Evolutionary conservation across 352 stramenopile species (phyloP), one percentile per base, ranked within the genome.

Genomic region (Plasmopara halstedii): DNA sequence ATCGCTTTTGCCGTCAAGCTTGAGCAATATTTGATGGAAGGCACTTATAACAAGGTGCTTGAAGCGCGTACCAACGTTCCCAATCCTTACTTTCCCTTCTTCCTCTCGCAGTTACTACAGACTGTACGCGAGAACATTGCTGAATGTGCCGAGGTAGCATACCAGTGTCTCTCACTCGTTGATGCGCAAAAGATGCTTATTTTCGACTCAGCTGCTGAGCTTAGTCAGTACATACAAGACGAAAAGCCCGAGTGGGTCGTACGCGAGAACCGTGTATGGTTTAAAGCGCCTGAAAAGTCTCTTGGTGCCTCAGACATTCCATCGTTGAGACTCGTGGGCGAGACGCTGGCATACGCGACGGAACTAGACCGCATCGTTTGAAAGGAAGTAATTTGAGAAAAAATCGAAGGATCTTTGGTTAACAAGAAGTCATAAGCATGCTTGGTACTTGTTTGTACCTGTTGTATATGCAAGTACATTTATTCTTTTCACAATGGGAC

Each of bases 51-150:
- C 65, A 95, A 96, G 69, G 83, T 88, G 45, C 75, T 97, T 14
- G 76, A 93, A 50, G 73, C 87, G 10, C 83, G 70, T 29, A 62
- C 77, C n/a, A 76, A 88, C 53, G 79, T 97, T 49, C 94, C 94
- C 6, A 83, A 95, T 58, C 82, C 83, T 42, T 86, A 85, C 46
- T 98, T 97, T 72, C 76, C 78, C 60, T 97, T 97, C 60, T 98
- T 98, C 66, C 78, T 98, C 32, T 76, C 88, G 20, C 86, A 95
- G 53, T 58, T 98, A 22, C 62, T 97, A 19, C 83, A 95, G 60
- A 98, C 94, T 7, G 94, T 98, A 33, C 78, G 94, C 11, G 92
- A 97, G 58, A 94, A 93, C 50, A 96, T 98, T 63, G 94, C 92
- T 11, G 94, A 98, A 67, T 97, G 91, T 70, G 81, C 95, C 26